Base-by-base conservation (phyloP, 1,139 yeast species). In the Hemisphaericaspora subhashii region DNA sequence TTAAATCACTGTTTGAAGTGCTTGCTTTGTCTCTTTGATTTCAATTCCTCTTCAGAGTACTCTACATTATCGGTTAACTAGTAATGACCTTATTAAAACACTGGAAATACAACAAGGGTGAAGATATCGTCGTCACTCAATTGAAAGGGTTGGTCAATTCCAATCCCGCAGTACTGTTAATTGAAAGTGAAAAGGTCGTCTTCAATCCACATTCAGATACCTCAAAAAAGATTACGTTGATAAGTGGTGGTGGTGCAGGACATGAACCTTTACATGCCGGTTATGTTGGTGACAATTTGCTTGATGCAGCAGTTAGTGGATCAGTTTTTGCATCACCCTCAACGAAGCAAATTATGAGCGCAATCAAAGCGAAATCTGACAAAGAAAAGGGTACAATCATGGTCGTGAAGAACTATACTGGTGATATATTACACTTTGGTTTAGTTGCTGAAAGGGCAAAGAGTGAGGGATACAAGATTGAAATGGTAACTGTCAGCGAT, bases 241-340 rank as follows among this genome's bases (percentile, higher is more conserved):
- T 90, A 20, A 82, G 96, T 33, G 96, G 97, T 41, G 98, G 98
- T 40, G 98, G 98, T 22, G 82, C 92, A 8, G 98, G 98, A 27
- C 98, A 90, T 58, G 97, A 90, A 62, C 97, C 97, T 22, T 72
- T 90, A 7, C 96, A 89, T 56, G 92, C 86, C 4, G 97, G 96
- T 0, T 89, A 80, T 57, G 92, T 90, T 11, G 97, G 97, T 5
- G 72, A 77, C 20, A 92, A 92, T 38, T 67, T 85, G 53, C 63
- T 90, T 31, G 88, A 86, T 53, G 95, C 85, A 27, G 97, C 96
- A 2, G 96, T 89, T 7, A 80, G 88, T 39, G 97, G 98, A 24
- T 79, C 85, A 31, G 74, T 87, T 14, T 90, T 90, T 67, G 96
- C 97, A 0, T 86, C 95, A 15, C 97, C 97, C 2, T 83, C 94